Conservation (phyloP, 1,284 basidiomycete genomes). For the Cryptococcus sp. region DNA sequence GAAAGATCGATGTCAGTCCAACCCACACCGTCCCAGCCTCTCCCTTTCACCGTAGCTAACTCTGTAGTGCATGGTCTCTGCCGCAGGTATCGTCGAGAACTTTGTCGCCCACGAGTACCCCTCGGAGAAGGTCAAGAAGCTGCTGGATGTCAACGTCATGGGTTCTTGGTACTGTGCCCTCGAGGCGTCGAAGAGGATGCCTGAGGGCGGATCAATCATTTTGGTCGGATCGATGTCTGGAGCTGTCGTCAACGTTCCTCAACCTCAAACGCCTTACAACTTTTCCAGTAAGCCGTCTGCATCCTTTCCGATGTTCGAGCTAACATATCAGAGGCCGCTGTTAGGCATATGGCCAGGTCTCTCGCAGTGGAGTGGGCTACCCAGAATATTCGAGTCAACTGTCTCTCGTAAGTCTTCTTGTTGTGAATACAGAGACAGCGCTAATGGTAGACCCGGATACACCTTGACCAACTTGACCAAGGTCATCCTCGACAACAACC, state of each 20-base stretch:
- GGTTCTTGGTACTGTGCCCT: conserved; percentile 84
- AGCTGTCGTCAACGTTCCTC: conserved; percentile 76
- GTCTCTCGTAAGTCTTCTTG: conserved; percentile 31
- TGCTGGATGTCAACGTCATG: conserved; percentile 91
- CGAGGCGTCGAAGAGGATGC: conserved; percentile 68
- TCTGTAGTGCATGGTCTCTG: conserved; percentile 60
- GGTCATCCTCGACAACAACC: conserved; percentile 66
- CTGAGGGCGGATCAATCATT: conserved; percentile 69
- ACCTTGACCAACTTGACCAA: conserved; percentile 82
- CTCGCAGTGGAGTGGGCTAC: conserved; percentile 55
- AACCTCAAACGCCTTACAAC: conserved; percentile 93
- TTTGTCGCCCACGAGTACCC: conserved; percentile 88
- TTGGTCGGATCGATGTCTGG: conserved; percentile 88
- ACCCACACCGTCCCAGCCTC: neutral
- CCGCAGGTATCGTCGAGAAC: conserved; percentile 89
- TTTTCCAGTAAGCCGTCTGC: conserved; percentile 57
- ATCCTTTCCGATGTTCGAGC: neutral
- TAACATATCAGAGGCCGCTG: conserved; percentile 41
- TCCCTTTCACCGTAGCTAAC: neutral
- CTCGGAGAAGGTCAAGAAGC: conserved; percentile 68
- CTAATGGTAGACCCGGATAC: conserved; percentile 82
- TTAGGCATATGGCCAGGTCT: conserved; percentile 51
- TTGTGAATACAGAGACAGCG: neutral
- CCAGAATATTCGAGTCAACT: conserved; percentile 51
- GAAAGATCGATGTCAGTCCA: conserved; percentile 58